A percentile compares a stretch with the other conserved stretches of the same genome.
phyloP scores from a whole-genome alignment of 2,329 filamentous ascomycete species.

The Elsinoe fawcettii region DNA sequence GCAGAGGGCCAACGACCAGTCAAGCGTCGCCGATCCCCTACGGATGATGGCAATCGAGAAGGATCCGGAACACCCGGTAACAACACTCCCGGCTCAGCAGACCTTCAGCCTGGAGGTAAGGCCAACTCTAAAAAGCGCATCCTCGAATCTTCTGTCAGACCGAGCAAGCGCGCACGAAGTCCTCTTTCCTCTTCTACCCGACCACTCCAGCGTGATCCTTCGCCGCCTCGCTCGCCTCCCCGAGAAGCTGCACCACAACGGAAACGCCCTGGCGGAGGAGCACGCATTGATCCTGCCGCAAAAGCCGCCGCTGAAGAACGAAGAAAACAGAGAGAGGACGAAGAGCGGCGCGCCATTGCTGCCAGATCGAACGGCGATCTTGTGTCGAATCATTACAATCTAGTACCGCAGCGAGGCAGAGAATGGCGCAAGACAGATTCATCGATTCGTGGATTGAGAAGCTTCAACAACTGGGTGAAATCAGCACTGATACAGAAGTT shows the following conservation, averaged over 20 bases:
- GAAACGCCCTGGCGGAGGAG: slow-evolving; percentile 32
- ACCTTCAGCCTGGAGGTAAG: background rate
- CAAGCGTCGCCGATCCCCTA: slow-evolving; percentile 16
- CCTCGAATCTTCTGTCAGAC: slow-evolving; percentile 15
- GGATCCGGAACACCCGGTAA: slow-evolving; percentile 7
- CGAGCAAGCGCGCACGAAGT: slow-evolving; percentile 17
- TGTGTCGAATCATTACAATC: slow-evolving; percentile 91
- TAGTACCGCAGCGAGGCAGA: slow-evolving; percentile 82
- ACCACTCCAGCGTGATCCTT: slow-evolving; percentile 19
- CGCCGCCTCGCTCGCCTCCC: slow-evolving; percentile 29
- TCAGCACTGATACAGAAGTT: slow-evolving; percentile 96
- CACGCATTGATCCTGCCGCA: slow-evolving; percentile 59
- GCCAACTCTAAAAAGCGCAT: slow-evolving; percentile 17
- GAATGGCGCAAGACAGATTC: slow-evolving; percentile 94
- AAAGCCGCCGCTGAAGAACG: slow-evolving; percentile 57
- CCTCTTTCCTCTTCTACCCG: slow-evolving; percentile 17
- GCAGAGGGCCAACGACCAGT: slow-evolving; percentile 7
- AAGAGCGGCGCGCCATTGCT: slow-evolving; percentile 46
- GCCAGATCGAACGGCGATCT: slow-evolving; percentile 61
- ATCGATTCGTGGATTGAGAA: slow-evolving; percentile 86
- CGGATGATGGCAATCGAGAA: slow-evolving; percentile 12
- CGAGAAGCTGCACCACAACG: slow-evolving; percentile 15
- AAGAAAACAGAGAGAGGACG: slow-evolving; percentile 34
- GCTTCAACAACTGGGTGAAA: slow-evolving; percentile 99
- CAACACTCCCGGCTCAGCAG: slow-evolving; percentile 3